phyloP scores from a whole-genome alignment of 2,329 filamentous ascomycete species.

The Colletotrichum simmondsii region DNA sequence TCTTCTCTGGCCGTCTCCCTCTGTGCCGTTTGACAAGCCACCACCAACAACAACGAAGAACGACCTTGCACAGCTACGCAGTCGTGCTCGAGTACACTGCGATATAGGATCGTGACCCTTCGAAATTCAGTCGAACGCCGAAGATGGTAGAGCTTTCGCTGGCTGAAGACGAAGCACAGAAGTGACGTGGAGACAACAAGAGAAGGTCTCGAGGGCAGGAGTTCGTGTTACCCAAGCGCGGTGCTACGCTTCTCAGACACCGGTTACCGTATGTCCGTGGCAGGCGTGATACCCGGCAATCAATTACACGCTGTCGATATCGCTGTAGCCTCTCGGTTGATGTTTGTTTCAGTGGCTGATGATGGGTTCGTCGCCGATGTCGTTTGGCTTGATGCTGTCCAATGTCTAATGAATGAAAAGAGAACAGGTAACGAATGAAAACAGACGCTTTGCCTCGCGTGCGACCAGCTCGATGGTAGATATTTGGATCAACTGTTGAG shows the following conservation, averaged over 20 bases:
- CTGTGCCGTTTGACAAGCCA: background rate
- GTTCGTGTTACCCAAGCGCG: conserved; percentile 18
- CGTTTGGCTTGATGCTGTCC: conserved; percentile 12
- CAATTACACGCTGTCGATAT: background rate
- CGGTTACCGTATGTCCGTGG: background rate
- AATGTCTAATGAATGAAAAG: background rate
- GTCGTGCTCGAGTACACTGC: background rate
- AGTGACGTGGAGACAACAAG: background rate
- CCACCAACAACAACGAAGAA: background rate
- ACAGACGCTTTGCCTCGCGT: conserved; percentile 1
- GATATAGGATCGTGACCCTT: background rate
- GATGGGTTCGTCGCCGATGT: background rate
- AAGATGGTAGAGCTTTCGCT: background rate
- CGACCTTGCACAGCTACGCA: background rate
- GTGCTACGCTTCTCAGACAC: conserved; percentile 1
- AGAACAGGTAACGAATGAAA: background rate
- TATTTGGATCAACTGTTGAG: conserved; percentile 24
- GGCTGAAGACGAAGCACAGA: background rate
- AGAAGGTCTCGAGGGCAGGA: conserved; percentile 7
- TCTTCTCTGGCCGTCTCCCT: background rate
- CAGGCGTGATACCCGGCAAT: conserved; percentile 5
- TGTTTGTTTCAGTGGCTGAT: background rate
- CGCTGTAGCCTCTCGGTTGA: background rate
- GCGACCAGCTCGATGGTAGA: conserved; percentile 16
- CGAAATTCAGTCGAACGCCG: background rate